Evolutionary conservation across 371 early-diverging fungal genomes (phyloP).

Genomic region (Lichtheimia hyalospora): DNA sequence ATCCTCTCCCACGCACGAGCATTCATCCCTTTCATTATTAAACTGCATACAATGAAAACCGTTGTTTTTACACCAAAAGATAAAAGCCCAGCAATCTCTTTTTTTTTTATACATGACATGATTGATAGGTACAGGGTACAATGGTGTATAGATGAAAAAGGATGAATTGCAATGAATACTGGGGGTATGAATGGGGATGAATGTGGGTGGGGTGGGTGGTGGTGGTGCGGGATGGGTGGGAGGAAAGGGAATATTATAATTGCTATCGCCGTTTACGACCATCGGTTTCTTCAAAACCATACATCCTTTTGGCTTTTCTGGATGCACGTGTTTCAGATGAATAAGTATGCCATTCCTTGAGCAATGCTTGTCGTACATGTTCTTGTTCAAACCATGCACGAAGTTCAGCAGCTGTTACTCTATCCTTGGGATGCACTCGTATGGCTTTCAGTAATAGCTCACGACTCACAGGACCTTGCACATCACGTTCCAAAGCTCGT

Average conservation of each 20-base stretch:
- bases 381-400: conserved; percentile 44
- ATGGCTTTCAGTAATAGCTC: conserved; percentile 53
- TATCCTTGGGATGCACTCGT: conserved; percentile 49
- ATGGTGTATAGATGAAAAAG: too few species aligned
- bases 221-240: neutral
- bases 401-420: conserved; percentile 48
- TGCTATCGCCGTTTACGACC: neutral
- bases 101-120: too few species aligned
- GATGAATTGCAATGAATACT: too few species aligned
- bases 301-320: conserved; percentile 33
- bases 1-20: too few species aligned
- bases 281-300: conserved; percentile 17
- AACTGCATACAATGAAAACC: too few species aligned
- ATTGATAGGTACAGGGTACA: too few species aligned
- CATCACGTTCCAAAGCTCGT: conserved; percentile 53
- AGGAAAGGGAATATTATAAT: neutral
- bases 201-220: neutral
- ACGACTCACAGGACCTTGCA: conserved; percentile 49
- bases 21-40: too few species aligned
- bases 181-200: too few species aligned
- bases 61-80: too few species aligned
- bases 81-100: too few species aligned
- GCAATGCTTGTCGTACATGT: conserved; percentile 25
- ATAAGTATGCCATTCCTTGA: conserved; percentile 52
- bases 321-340: conserved; percentile 43